Base-by-base conservation (phyloP, 345 rosid species). In the Turnera subulata region DNA sequence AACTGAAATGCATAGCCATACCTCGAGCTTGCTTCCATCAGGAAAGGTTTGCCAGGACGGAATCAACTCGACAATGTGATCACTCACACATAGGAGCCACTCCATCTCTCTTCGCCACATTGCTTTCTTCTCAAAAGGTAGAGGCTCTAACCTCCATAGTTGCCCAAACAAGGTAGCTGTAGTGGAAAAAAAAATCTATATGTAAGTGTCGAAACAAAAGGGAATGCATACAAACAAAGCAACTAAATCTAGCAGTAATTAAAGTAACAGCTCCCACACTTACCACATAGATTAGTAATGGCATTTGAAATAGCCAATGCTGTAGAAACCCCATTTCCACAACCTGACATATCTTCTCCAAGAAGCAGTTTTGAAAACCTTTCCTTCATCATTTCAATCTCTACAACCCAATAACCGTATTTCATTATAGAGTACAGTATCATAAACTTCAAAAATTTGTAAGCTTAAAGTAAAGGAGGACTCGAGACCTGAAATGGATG, bases 271-370 rank as follows among this genome's bases (percentile, higher is more conserved):
- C 22, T 20, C 3, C 0, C 6, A 8, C 2, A 68, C 84, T 52
- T 73, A 90, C 99, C 99, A 68, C 95, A 89, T 57, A 94, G 91
- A 82, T 94, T 94, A 55, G 99, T 90, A 48, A 90, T 90, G 66
- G 97, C 97, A 61, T 94, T 90, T 1, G 97, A 94, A 59, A 94
- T 80, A 4, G 97, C 96, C 76, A 94, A 73, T 53, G 99, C 91
- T 43, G 99, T 81, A 64, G 80, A 82, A 50, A 88, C 99, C 38
- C 99, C 97, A 77, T 88, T 94, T 23, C 99, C 99, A 69, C 82
- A 75, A 54, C 99, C 99, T n/a, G 99, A 90, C 97, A 94, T 90
- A 65, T 94, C 99, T 69, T 94, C 99, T 16, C 97, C 99, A 53
- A 94, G 99, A 55, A 94, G 67, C 78, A 94, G 66, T 66, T 94